Percentiles rank a stretch among this genome's conserved stretches.
phyloP scores from a whole-genome alignment of 2,329 filamentous ascomycete species.

The Phyllosticta paracitricarpa region DNA sequence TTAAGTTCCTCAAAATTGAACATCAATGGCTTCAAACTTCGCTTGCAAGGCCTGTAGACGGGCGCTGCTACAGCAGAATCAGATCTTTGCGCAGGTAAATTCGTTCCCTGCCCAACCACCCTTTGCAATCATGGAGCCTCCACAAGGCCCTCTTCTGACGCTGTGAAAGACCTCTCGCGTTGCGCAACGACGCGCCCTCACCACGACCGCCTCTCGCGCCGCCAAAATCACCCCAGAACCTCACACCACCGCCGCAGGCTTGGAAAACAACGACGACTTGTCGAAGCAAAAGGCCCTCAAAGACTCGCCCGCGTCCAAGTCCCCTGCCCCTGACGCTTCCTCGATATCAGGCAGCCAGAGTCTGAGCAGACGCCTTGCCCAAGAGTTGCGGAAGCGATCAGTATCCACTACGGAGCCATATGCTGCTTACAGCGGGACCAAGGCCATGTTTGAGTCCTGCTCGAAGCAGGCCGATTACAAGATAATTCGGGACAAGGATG shows the following conservation, averaged over 20 bases:
- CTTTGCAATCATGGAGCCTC: conserved; percentile 10
- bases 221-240: background rate
- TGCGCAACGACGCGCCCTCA: conserved; percentile 12
- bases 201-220: background rate
- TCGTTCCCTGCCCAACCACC: background rate
- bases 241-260: conserved; percentile 6
- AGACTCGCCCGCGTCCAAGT: conserved; percentile 11
- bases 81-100: conserved; percentile 4
- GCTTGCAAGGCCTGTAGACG: conserved; percentile 27
- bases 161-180: conserved; percentile 10
- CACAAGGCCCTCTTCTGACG: background rate
- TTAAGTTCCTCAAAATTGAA: background rate
- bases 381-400: conserved; percentile 23
- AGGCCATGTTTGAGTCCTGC: conserved; percentile 69
- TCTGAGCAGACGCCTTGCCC: conserved; percentile 14
- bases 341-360: background rate
- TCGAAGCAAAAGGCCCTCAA: conserved; percentile 7
- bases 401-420: conserved; percentile 51
- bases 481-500: conserved; percentile 59
- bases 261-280: conserved; percentile 9
- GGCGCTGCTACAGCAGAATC: conserved; percentile 15
- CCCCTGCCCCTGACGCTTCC: conserved; percentile 1
- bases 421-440: conserved; percentile 67
- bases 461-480: conserved; percentile 64
- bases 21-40: conserved; percentile 26